These are phyloP conservation scores for Avena eriantha DNA, from an alignment of 176 grass and related monocot genomes.

Conservation along the genomic window DNA sequence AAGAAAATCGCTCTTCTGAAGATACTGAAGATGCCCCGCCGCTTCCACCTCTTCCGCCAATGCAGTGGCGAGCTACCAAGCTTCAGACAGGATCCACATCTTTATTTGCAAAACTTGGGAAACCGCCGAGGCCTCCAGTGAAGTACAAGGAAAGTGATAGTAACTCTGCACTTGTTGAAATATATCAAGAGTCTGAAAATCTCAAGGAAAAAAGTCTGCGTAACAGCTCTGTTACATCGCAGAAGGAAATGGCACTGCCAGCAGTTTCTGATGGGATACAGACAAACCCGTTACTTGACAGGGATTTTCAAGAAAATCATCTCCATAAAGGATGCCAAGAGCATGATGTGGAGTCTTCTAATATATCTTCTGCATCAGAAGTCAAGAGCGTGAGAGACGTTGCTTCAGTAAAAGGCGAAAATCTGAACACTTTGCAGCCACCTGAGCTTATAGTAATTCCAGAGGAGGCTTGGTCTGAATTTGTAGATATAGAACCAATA, in stretches of 20 bases:
- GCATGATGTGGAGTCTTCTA: conserved; percentile 28
- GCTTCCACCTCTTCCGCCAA: conserved; percentile 72
- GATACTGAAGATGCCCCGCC: conserved; percentile 43
- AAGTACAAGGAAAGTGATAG: conserved; percentile 28
- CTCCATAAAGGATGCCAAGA: conserved; percentile 31
- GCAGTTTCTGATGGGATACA: conserved; percentile 20
- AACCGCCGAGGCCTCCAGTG: conserved; percentile 57
- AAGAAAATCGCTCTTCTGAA: conserved; percentile 44
- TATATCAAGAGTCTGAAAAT: conserved; percentile 34
- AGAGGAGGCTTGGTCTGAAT: conserved; percentile 53
- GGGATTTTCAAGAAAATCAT: conserved; percentile 29
- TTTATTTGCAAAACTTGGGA: conserved; percentile 54
- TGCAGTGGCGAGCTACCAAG: conserved; percentile 70
- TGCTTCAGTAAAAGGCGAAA: conserved; percentile 43
- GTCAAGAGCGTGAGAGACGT: not conserved
- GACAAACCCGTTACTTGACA: conserved; percentile 24
- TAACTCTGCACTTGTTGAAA: conserved; percentile 29
- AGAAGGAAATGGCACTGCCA: conserved; percentile 48
- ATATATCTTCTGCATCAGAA: conserved; percentile 40
- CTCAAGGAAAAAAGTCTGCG: conserved; percentile 26
- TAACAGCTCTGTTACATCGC: conserved; percentile 26
- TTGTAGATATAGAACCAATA: conserved; percentile 49
- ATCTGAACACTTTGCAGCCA: conserved; percentile 17
- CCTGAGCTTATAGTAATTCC: conserved; percentile 54
- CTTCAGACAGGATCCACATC: conserved; percentile 44